Base-by-base conservation (phyloP, 768 basidiomycete genomes). In the Mycena crocata region DNA sequence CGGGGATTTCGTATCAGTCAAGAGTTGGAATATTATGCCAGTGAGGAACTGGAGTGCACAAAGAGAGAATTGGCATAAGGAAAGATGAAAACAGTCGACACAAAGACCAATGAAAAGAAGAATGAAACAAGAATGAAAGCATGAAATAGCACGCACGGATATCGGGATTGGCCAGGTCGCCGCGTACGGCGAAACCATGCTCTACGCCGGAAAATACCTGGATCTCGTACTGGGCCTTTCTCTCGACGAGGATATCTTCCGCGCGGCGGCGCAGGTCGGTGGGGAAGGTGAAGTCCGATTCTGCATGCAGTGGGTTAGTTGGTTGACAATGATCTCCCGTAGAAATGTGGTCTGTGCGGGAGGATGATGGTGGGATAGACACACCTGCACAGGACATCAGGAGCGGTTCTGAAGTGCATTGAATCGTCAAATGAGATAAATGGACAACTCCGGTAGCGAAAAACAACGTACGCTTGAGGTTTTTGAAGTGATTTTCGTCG, bases 201-300 rank as follows among this genome's bases (percentile, higher is more conserved):
- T 64, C 40, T 17, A 81, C 82, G 1, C 85, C 83, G 8, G 85
- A 84, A 72, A 90, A 90, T 21, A 87, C 70, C 52, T 90, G 88
- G 66, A 88, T 79, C 67, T 87, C 84, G 73, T 89, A 90, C 0
- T 76, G 78, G 1, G 83, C 82, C 62, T 86, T 86, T 32, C 74
- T 78, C 60, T 83, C 83, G 13, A 82, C 78, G 23, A 90, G 75
- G 12, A 88, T 84, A 51, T 88, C 86, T 63, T 89, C 89, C 0
- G 85, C 86, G 3, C 82, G 78, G 32, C 84, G 85, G 32, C 89
- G 86, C 0, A 83, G 80, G n/a, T 80, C 79, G 0, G 79, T 23
- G 1, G 86, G 82, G 80, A 90, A 90, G 0, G 87, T 82, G 3
- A 69, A 64, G 72, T 90, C 89, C 24, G 68, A 79, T 76, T 90